Conservation (phyloP, 192 early-diverging fungal species). For the Umbelopsis sp. region DNA sequence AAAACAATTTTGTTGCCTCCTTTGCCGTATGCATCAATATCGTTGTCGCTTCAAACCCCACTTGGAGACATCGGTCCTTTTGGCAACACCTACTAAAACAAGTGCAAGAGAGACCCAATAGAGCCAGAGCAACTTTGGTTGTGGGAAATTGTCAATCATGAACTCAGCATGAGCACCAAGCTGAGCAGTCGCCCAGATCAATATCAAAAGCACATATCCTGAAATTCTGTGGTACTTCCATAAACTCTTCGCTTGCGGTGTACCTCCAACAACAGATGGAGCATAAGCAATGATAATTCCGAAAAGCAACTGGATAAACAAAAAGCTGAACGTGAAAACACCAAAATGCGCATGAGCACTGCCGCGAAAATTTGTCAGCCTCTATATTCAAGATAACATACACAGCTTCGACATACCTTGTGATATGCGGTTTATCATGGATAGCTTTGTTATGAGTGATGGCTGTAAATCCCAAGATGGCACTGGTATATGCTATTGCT, state of each 20-base stretch:
- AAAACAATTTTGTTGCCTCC: too few relatives aligned
- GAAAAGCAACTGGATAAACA: constrained; percentile 36
- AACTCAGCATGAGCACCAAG: constrained; percentile 40
- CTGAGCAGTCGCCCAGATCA: constrained; percentile 41
- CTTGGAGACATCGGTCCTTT: constrained; percentile 22
- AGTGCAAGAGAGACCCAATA: constrained; percentile 25
- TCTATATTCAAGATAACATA: neutral
- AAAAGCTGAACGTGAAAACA: constrained; percentile 28
- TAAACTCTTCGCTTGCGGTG: constrained; percentile 29
- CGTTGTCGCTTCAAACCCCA: constrained; percentile 13
- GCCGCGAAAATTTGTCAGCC: neutral
- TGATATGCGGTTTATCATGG: constrained; percentile 35
- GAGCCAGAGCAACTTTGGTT: constrained; percentile 25
- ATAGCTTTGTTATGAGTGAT: constrained; percentile 34
- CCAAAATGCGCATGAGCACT: constrained; percentile 42
- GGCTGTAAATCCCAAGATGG: constrained; percentile 26
- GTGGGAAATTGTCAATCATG: constrained; percentile 28
- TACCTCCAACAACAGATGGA: constrained; percentile 33
- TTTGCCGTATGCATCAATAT: neutral
- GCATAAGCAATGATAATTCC: constrained; percentile 36
- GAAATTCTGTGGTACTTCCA: constrained; percentile 46
- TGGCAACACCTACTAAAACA: constrained; percentile 3
- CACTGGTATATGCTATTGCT: constrained; percentile 20
- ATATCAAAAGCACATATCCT: constrained; percentile 37
- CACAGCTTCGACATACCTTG: constrained; percentile 17